These are phyloP conservation scores for Scolecobasidium constrictum DNA, from an alignment of 2,329 filamentous ascomycete genomes.

Conservation along the genomic window DNA sequence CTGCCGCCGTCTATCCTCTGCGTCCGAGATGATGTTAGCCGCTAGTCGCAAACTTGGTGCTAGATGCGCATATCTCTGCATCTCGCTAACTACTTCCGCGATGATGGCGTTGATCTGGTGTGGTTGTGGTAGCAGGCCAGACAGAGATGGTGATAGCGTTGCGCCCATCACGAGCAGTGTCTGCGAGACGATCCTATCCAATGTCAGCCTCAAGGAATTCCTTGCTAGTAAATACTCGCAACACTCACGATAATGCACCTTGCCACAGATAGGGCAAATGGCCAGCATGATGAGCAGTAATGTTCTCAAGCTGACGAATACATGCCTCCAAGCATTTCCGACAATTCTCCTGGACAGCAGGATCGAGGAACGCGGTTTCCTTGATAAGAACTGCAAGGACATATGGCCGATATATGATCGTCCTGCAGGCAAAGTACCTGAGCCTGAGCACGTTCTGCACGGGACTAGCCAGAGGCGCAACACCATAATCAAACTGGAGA, in stretches of 20 bases:
- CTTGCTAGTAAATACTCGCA: no score
- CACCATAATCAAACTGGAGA: conserved; percentile 57
- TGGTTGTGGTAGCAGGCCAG: conserved; percentile 48
- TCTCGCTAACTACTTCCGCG: conserved; percentile 63
- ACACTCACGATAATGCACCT: conserved; percentile 50
- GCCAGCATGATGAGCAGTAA: conserved; percentile 67
- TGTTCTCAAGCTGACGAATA: conserved; percentile 68
- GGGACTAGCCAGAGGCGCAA: conserved; percentile 57
- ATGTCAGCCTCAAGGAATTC: no score
- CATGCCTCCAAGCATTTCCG: conserved; percentile 73
- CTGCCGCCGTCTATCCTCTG: conserved; percentile 56
- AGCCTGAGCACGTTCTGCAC: conserved; percentile 70
- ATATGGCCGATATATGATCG: conserved; percentile 78
- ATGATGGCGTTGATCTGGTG: conserved; percentile 62
- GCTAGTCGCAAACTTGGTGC: conserved; percentile 66
- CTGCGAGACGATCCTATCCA: conserved; percentile 70
- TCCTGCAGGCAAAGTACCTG: conserved; percentile 75
- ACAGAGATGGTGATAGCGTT: conserved; percentile 66
- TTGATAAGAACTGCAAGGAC: conserved; percentile 71
- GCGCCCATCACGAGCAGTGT: conserved; percentile 75
- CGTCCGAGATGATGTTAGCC: conserved; percentile 73
- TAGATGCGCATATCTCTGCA: conserved; percentile 62
- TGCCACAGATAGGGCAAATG: conserved; percentile 83
- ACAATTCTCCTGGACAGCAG: conserved; percentile 64
- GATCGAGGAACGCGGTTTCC: conserved; percentile 60